Conservation (phyloP, 2,329 filamentous ascomycete species). For the Xylariaceae sp. region DNA sequence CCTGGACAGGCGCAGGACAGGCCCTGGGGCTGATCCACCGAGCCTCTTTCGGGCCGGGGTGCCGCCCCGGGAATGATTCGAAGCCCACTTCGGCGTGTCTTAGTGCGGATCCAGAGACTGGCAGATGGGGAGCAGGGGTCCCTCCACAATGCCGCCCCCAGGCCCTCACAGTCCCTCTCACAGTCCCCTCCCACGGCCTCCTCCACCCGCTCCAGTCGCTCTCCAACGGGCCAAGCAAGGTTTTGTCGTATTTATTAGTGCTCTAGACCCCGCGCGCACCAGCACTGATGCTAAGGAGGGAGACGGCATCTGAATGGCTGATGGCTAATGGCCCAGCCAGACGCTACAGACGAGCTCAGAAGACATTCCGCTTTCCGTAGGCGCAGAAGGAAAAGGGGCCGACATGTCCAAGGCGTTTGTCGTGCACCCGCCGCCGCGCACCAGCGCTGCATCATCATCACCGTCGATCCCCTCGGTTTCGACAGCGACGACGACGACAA, state of each 20-base stretch:
- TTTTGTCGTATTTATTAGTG: conserved; percentile 25
- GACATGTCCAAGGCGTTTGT: conserved; percentile 34
- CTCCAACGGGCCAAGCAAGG: conserved; percentile 11
- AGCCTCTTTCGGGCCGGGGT: conserved; percentile 31
- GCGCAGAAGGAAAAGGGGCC: conserved; percentile 25
- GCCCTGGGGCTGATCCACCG: conserved; percentile 14
- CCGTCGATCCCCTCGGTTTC: conserved; percentile 28
- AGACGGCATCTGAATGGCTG: conserved; percentile 24
- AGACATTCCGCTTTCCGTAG: conserved; percentile 21
- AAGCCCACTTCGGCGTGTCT: conserved; percentile 3
- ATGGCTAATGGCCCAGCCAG: conserved; percentile 31
- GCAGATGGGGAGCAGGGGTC: too few species aligned
- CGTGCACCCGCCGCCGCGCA: conserved; percentile 27
- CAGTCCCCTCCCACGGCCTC: too few species aligned
- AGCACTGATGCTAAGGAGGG: conserved; percentile 24
- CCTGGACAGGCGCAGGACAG: conserved; percentile 19
- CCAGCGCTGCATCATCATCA: conserved; percentile 23
- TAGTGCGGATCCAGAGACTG: neutral
- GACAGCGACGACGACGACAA: neutral
- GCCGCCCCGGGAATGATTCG: conserved; percentile 26
- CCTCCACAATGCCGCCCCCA: too few species aligned
- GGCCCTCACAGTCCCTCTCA: too few species aligned
- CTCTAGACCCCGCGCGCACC: conserved; percentile 31
- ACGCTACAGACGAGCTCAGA: conserved; percentile 28
- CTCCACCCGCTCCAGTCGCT: neutral